Evolutionary conservation across 2,329 filamentous ascomycete genomes (phyloP), one percentile per base, ranked within the genome.

Genomic region (Ophiostoma piceae): DNA sequence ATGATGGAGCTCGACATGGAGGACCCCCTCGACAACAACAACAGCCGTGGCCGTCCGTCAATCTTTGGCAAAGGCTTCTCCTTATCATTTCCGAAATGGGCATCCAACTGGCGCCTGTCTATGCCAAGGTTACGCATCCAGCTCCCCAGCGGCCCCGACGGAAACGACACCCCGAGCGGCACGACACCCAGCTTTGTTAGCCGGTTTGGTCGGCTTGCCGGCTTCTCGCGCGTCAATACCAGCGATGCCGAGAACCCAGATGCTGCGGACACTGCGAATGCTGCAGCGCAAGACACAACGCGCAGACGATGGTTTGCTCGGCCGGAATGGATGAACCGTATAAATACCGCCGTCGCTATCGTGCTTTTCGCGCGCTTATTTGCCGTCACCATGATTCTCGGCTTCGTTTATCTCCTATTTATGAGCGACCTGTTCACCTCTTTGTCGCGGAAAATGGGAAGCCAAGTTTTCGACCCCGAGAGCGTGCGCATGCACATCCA

Each of bases 1-100:
- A 90, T 98, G 82, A 88, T 96, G 77, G 91, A 97, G 84, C 88
- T 96, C 85, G 92, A 96, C 74, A 87, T 96, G 60, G 86, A 92
- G 75, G 92, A 96, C 74, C 87, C 88, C 37, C 76, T 80, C 29
- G 78, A 80, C 67, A 62, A 29, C 14, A 14, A 14, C 26, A 62
- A 26, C 76, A 79, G 67, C 62, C 32, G 62, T 11, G 80, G 72
- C 70, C 76, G 69, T 35, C 74, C 71, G 12, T 82, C 81, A 2
- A 77, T 81, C 68, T 87, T 84, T 82, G 81, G 83, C 67, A 88
- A 88, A 77, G 81, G 82, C 29, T 83, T 85, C 71, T 81, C 81
- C 7, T 75, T 86, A 37, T 83, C 84, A 7, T 77, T 87, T 43
- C 84, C 84, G 2, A 80, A 79, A 60, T 87, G 84, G 85, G 84